Conservation (phyloP, 176 grass and related monocot genomes). For the Cocos nucifera region DNA sequence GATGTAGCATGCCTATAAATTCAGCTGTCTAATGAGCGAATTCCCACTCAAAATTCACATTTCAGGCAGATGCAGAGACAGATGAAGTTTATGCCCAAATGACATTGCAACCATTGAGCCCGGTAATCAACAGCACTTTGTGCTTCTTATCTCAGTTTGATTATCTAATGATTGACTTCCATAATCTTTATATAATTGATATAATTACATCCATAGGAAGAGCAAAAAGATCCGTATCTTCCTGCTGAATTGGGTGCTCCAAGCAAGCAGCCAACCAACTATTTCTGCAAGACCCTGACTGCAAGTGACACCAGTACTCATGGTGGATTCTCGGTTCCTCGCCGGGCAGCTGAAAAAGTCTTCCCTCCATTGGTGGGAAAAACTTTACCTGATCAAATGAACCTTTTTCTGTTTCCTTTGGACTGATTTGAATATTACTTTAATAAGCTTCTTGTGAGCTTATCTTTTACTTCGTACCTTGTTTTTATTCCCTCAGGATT, state of each 20-base stretch:
- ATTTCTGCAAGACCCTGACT: conserved; percentile 96
- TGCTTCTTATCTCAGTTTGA: conserved; percentile 14
- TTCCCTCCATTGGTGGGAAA: conserved; percentile 69
- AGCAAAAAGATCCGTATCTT: conserved; percentile 85
- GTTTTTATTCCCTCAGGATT: conserved; percentile 43
- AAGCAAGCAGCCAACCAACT: conserved; percentile 91
- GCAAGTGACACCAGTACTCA: conserved; percentile 97
- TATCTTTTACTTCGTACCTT: conserved; percentile 10
- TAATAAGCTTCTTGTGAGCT: not conserved
- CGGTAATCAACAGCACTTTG: conserved; percentile 34
- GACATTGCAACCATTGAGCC: conserved; percentile 81
- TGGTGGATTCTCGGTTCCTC: conserved; percentile 93
- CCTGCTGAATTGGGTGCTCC: conserved; percentile 65
- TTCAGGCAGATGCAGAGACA: conserved; percentile 81
- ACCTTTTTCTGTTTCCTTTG: too few relatives aligned
- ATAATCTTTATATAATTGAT: conserved; percentile 5
- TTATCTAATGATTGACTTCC: not conserved
- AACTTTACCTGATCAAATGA: too few relatives aligned
- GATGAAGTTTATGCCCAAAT: conserved; percentile 99
- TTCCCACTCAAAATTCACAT: conserved; percentile 15
- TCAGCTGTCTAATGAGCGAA: not conserved
- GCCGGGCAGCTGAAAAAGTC: conserved; percentile 94
- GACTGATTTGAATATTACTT: too few relatives aligned
- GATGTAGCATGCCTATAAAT: not conserved
- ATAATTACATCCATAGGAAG: conserved; percentile 46